phyloP scores from a whole-genome alignment of 2,329 filamentous ascomycete genomes.

The Conoideocrella luteorostrata region DNA sequence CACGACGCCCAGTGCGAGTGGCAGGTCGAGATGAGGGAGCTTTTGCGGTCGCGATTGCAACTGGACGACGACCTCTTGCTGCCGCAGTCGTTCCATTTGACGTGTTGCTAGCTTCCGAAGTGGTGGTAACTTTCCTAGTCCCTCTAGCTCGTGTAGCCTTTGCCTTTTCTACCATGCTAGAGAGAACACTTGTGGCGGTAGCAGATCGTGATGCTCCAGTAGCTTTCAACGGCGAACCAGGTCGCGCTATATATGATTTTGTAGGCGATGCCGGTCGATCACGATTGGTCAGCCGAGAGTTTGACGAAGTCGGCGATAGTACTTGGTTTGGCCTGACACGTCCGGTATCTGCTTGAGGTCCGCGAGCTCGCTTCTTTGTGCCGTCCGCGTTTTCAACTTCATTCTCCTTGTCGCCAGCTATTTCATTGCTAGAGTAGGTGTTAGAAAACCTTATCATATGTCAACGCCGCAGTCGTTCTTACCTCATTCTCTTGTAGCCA shows the following conservation, averaged over 20 bases:
- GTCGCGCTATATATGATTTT: slow-evolving; percentile 52
- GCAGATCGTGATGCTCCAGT: slow-evolving; percentile 32
- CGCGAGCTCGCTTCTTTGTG: slow-evolving; percentile 61
- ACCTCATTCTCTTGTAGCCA: slow-evolving; percentile 47
- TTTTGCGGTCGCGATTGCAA: slow-evolving; percentile 25
- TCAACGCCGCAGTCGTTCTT: no score
- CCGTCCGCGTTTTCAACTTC: slow-evolving; percentile 51
- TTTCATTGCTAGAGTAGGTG: slow-evolving; percentile 48
- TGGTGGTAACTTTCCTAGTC: slow-evolving; percentile 38
- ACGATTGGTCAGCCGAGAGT: slow-evolving; percentile 58
- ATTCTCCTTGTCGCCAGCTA: slow-evolving; percentile 73
- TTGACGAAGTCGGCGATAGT: slow-evolving; percentile 76
- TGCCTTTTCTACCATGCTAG: slow-evolving; percentile 55
- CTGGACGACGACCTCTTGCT: slow-evolving; percentile 26
- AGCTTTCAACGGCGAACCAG: slow-evolving; percentile 57
- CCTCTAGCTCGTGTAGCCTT: slow-evolving; percentile 47
- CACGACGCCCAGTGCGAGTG: slow-evolving; percentile 44
- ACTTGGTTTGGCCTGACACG: slow-evolving; percentile 47
- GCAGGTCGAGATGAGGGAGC: slow-evolving; percentile 29
- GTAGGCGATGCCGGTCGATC: slow-evolving; percentile 42
- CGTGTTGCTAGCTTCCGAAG: slow-evolving; percentile 37
- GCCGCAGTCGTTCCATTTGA: slow-evolving; percentile 29
- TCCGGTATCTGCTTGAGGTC: slow-evolving; percentile 34
- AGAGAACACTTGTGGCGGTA: slow-evolving; percentile 39
- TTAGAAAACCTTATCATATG: slow-evolving; percentile 10